These are phyloP conservation scores for Globisporangium parvum DNA, from an alignment of 352 stramenopile species.

Conservation along the genomic window DNA sequence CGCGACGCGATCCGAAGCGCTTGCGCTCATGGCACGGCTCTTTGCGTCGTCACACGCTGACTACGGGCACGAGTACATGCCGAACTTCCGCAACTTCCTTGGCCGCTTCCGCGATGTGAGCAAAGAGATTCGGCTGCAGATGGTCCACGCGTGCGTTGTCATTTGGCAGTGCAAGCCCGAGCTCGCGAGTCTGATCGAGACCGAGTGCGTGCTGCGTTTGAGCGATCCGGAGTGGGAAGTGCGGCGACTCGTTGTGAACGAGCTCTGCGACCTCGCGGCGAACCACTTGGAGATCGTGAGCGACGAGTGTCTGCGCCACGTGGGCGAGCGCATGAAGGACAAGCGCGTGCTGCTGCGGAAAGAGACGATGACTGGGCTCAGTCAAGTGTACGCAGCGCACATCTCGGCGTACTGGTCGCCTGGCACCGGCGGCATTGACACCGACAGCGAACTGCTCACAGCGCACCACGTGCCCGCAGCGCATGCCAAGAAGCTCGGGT, in stretches of 20 bases:
- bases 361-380: conserved; percentile 85
- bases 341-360: conserved; percentile 77
- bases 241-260: conserved; percentile 64
- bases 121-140: conserved; percentile 83
- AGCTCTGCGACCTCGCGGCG: conserved; percentile 75
- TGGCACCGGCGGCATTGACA: too few species aligned
- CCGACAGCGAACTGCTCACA: conserved; percentile 16
- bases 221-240: conserved; percentile 85
- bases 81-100: conserved; percentile 83
- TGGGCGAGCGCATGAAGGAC: conserved; percentile 86
- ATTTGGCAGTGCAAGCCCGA: conserved; percentile 74
- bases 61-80: conserved; percentile 71
- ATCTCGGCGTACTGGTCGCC: conserved; percentile 45
- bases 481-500: conserved; percentile 63
- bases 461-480: conserved; percentile 25
- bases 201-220: conserved; percentile 64
- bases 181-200: conserved; percentile 49
- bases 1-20: conserved; percentile 65
- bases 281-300: conserved; percentile 64
- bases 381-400: conserved; percentile 73
- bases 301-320: conserved; percentile 56
- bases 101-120: conserved; percentile 81
- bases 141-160: conserved; percentile 64
- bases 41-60: conserved; percentile 74
- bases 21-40: conserved; percentile 69